These are phyloP conservation scores for Aspergillus aculeatinus DNA, from an alignment of 2,329 filamentous ascomycete genomes.

Conservation along the genomic window DNA sequence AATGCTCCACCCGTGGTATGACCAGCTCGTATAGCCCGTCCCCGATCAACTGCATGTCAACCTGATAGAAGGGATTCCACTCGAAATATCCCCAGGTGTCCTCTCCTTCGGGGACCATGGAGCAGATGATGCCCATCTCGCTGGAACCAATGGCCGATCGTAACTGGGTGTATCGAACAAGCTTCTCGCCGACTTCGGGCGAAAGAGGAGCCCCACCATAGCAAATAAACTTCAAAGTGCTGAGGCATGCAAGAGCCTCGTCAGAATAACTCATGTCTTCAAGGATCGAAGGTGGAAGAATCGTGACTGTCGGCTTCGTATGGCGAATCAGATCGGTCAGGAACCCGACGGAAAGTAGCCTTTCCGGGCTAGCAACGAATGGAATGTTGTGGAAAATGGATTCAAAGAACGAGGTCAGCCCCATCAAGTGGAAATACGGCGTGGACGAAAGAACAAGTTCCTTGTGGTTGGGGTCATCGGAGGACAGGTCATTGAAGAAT, in stretches of 20 bases:
- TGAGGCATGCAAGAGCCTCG: conserved; percentile 14
- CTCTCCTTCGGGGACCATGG: background rate
- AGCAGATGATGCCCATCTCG: conserved; percentile 3
- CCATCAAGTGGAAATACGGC: conserved; percentile 33
- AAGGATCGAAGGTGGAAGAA: conserved; percentile 26
- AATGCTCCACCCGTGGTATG: background rate
- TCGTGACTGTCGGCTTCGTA: conserved; percentile 17
- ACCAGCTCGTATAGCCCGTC: conserved; percentile 8
- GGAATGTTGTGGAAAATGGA: conserved; percentile 22
- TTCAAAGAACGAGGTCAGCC: conserved; percentile 17
- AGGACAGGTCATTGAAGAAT: conserved; percentile 12
- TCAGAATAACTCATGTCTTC: conserved; percentile 27
- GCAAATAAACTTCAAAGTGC: conserved; percentile 11
- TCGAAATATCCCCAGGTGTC: conserved; percentile 1
- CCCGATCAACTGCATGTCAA: conserved; percentile 7
- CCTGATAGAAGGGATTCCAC: background rate
- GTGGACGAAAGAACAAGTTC: conserved; percentile 20
- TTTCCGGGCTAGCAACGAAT: conserved; percentile 25
- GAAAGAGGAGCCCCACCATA: conserved; percentile 15
- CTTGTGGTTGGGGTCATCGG: background rate
- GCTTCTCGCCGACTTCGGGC: conserved; percentile 7
- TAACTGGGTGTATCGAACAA: conserved; percentile 3
- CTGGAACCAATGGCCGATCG: background rate
- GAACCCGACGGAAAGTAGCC: conserved; percentile 24
- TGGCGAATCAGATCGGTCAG: conserved; percentile 21